These are phyloP conservation scores for Uronychia binucleata DNA, from an alignment of 73 alveolate genomes.

Conservation along the genomic window DNA sequence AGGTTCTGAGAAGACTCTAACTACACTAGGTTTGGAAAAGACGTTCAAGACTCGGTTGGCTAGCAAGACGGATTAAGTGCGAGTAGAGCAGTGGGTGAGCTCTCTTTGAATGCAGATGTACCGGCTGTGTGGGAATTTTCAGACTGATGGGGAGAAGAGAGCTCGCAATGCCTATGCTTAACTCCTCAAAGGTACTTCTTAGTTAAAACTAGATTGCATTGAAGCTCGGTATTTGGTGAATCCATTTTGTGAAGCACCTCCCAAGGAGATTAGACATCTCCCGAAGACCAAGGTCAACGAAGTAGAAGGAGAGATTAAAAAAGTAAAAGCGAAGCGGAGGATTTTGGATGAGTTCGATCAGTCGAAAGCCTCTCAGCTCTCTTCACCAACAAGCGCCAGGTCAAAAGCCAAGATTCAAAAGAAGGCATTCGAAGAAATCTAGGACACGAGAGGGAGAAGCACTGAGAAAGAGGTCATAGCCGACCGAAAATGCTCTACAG, in stretches of 20 bases:
- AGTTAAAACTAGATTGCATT: not conserved
- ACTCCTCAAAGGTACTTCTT: not conserved
- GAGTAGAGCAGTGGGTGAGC: not conserved
- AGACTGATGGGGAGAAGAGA: not conserved
- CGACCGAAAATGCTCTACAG: no score
- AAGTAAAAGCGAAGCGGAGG: not conserved
- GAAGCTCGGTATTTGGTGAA: not conserved
- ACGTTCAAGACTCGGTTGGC: not conserved
- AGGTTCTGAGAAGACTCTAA: not conserved
- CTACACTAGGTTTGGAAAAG: not conserved
- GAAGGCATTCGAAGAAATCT: no score
- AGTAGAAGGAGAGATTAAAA: not conserved
- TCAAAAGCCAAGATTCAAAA: no score
- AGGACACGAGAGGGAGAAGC: no score
- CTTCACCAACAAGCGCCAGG: no score
- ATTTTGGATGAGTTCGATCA: not conserved
- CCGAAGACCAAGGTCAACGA: not conserved
- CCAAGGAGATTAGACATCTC: not conserved
- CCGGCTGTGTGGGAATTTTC: not conserved
- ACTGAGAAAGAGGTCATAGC: no score
- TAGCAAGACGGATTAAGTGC: not conserved
- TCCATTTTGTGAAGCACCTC: not conserved
- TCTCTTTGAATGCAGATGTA: not conserved
- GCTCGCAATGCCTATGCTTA: not conserved
- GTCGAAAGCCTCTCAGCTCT: no score